Evolutionary conservation across 2,329 filamentous ascomycete genomes (phyloP).

Genomic region (Talaromyces sp.): DNA sequence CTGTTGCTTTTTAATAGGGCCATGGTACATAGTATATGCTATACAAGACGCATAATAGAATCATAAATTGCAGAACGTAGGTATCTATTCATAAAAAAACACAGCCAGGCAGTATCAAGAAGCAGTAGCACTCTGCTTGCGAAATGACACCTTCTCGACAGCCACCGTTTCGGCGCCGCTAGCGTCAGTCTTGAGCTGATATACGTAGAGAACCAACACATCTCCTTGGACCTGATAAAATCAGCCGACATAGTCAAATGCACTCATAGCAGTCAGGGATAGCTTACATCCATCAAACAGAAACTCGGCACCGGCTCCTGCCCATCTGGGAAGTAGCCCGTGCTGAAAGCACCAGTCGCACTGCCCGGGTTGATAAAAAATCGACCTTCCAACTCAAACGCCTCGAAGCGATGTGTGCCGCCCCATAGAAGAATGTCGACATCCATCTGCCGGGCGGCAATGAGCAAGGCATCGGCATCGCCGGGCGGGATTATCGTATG

Average conservation of each 20-base stretch:
- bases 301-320: slow-evolving; percentile 84
- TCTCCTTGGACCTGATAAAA: slow-evolving; percentile 81
- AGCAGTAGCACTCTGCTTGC: slow-evolving; percentile 65
- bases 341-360: slow-evolving; percentile 64
- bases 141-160: slow-evolving; percentile 83
- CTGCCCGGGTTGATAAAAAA: slow-evolving; percentile 70
- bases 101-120: slow-evolving; percentile 38
- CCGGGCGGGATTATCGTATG: slow-evolving; percentile 67
- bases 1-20: not conserved
- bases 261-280: not conserved
- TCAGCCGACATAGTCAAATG: slow-evolving; percentile 16
- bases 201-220: slow-evolving; percentile 92
- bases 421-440: slow-evolving; percentile 68
- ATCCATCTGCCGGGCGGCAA: slow-evolving; percentile 68
- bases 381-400: slow-evolving; percentile 68
- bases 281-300: slow-evolving; percentile 93
- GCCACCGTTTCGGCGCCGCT: slow-evolving; percentile 75
- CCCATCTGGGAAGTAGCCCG: slow-evolving; percentile 55
- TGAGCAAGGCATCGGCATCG: slow-evolving; percentile 64
- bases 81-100: slow-evolving; percentile 12
- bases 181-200: slow-evolving; percentile 74
- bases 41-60: not conserved
- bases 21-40: not conserved
- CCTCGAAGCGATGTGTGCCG: slow-evolving; percentile 67
- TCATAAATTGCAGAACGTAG: not conserved